Evolutionary conservation across 2,329 filamentous ascomycete species (phyloP).

Genomic region (Anthostomella pinea): DNA sequence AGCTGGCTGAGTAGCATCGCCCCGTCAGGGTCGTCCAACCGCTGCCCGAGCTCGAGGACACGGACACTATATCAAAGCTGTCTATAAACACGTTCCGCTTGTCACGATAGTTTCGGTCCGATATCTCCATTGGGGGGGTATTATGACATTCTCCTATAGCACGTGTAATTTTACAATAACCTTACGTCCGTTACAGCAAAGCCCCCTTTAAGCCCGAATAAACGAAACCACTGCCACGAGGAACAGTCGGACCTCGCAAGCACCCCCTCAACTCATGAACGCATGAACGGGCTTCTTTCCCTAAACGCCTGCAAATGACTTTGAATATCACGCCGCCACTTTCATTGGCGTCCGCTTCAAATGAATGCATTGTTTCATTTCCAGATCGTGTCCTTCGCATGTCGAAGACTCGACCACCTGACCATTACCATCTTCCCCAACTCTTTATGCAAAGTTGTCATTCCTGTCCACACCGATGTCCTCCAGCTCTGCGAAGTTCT

Average conservation of each 20-base stretch:
- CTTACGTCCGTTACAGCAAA: background rate
- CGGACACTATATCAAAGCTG: too few species aligned
- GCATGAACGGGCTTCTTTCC: background rate
- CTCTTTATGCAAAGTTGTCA: slow-evolving; percentile 81
- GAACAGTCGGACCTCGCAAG: too few species aligned
- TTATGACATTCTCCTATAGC: slow-evolving; percentile 15
- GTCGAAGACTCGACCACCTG: slow-evolving; percentile 1
- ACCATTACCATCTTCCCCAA: slow-evolving; percentile 1
- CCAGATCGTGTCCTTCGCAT: slow-evolving; percentile 1
- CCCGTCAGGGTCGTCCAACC: too few species aligned
- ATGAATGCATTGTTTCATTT: slow-evolving; percentile 1
- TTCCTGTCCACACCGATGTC: slow-evolving; percentile 92
- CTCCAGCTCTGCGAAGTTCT: slow-evolving; percentile 95
- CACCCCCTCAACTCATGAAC: background rate
- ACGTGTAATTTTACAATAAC: slow-evolving; percentile 11
- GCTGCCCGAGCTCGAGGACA: too few species aligned
- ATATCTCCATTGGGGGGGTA: too few species aligned
- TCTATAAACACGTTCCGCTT: too few species aligned
- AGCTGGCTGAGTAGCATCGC: too few species aligned
- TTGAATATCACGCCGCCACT: background rate
- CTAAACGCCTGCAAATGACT: slow-evolving; percentile 1
- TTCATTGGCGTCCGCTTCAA: background rate
- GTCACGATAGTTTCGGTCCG: too few species aligned
- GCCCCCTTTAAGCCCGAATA: background rate
- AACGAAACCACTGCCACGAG: too few species aligned